A percentile compares a stretch with the other conserved stretches of the same genome.
Conservation (phyloP, 2,329 filamentous ascomycete genomes). For the Scleromitrula shiraiana region DNA sequence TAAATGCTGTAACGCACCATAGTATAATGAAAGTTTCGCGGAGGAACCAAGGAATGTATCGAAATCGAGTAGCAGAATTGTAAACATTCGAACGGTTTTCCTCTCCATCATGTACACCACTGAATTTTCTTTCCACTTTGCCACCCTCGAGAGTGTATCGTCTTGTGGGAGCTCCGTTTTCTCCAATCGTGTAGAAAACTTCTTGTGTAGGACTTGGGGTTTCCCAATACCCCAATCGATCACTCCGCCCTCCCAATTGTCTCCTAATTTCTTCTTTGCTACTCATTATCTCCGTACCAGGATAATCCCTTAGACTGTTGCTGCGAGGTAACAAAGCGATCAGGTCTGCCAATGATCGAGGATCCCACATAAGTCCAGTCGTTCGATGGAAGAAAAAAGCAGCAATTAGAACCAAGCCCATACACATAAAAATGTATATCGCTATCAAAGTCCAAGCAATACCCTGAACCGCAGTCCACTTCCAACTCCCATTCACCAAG, state of each 20-base stretch:
- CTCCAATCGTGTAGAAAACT: constrained; percentile 75
- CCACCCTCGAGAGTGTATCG: constrained; percentile 43
- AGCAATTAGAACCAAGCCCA: constrained; percentile 50
- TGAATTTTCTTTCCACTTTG: constrained; percentile 36
- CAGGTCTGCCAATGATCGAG: constrained; percentile 72
- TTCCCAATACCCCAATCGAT: constrained; percentile 82
- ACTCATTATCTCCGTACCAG: constrained; percentile 55
- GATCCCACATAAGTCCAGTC: constrained; percentile 81
- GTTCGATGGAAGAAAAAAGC: constrained; percentile 55
- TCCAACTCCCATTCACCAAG: constrained; percentile 53
- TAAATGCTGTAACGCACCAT: constrained; percentile 52
- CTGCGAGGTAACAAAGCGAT: constrained; percentile 71
- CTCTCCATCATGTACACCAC: constrained; percentile 19
- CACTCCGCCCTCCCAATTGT: constrained; percentile 48
- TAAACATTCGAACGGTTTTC: constrained; percentile 20
- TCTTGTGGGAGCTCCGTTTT: constrained; percentile 44
- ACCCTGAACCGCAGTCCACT: constrained; percentile 71
- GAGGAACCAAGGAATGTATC: constrained; percentile 72
- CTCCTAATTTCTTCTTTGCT: constrained; percentile 44
- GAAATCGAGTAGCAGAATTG: constrained; percentile 42
- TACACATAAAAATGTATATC: constrained; percentile 61
- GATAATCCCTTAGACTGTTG: constrained; percentile 68
- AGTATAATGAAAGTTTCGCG: constrained; percentile 56
- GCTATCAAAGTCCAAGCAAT: constrained; percentile 71
- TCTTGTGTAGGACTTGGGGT: constrained; percentile 53